Percentiles rank a stretch among this genome's conserved stretches.
phyloP scores from a whole-genome alignment of 495 filamentous ascomycete species.

The Penicillium alfredii region DNA sequence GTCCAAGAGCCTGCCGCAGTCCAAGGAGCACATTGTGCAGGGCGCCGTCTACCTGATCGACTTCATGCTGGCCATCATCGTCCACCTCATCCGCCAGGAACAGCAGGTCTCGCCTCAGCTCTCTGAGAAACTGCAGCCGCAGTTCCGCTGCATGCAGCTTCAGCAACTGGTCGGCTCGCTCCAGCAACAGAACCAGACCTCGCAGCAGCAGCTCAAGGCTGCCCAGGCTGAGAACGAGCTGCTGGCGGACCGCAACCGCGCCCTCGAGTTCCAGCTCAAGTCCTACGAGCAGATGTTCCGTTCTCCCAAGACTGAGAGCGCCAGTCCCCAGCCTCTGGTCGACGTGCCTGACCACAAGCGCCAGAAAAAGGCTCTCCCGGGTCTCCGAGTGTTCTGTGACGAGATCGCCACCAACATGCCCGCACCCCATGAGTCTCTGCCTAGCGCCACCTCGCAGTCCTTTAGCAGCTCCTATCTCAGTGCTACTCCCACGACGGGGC shows the following conservation, averaged over 20 bases:
- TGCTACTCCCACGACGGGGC: slow-evolving; percentile 31
- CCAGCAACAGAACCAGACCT: slow-evolving; percentile 37
- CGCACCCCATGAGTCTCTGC: slow-evolving; percentile 22
- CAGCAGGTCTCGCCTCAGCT: slow-evolving; percentile 39
- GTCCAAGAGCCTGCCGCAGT: slow-evolving; percentile 40
- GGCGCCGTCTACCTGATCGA: slow-evolving; percentile 41
- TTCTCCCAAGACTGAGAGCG: slow-evolving; percentile 32
- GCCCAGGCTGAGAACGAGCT: slow-evolving; percentile 37
- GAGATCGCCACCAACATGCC: slow-evolving; percentile 24
- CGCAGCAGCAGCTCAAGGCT: slow-evolving; percentile 33
- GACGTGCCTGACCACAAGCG: slow-evolving; percentile 28
- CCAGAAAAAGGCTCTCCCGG: slow-evolving; percentile 33
- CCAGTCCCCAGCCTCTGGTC: slow-evolving; percentile 24
- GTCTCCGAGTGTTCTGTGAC: slow-evolving; percentile 37
- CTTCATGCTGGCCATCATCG: slow-evolving; percentile 39
- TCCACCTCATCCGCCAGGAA: slow-evolving; percentile 36
- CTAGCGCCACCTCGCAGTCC: slow-evolving; percentile 26
- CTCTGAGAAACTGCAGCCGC: slow-evolving; percentile 38
- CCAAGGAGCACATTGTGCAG: slow-evolving; percentile 45
- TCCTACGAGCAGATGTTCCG: slow-evolving; percentile 41
- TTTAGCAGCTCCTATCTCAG: slow-evolving; percentile 29
- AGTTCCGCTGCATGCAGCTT: slow-evolving; percentile 40
- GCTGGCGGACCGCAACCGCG: slow-evolving; percentile 34
- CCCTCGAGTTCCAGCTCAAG: slow-evolving; percentile 39
- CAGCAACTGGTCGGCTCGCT: slow-evolving; percentile 34